These are phyloP conservation scores for Sanguinoderma infundibulare DNA, from an alignment of 1,284 basidiomycete genomes.

Conservation along the genomic window DNA sequence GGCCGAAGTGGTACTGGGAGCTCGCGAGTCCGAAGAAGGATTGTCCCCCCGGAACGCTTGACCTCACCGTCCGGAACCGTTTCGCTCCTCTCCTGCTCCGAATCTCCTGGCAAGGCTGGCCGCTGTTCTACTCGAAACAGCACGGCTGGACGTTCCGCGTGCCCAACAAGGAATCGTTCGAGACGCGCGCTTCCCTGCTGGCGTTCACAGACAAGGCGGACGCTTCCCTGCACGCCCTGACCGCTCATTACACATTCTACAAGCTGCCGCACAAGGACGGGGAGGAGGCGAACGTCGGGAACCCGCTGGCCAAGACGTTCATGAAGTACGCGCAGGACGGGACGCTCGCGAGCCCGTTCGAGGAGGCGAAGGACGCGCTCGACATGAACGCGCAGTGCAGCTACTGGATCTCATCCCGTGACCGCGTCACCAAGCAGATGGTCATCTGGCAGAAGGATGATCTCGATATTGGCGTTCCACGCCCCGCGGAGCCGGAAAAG, in stretches of 20 bases:
- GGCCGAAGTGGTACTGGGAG: conserved; percentile 99
- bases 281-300: conserved; percentile 93
- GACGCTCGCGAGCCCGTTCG: conserved; percentile 78
- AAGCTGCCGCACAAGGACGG: conserved; percentile 97
- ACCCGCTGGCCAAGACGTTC: conserved; percentile 89
- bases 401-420: conserved; percentile 96
- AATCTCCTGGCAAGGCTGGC: conserved; percentile 88
- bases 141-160: conserved; percentile 95
- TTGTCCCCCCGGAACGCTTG: conserved; percentile 69
- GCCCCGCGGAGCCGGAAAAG: conserved; percentile 38
- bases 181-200: conserved; percentile 49
- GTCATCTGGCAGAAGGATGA: conserved; percentile 82
- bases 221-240: conserved; percentile 51
- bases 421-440: conserved; percentile 93
- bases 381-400: conserved; percentile 95
- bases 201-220: conserved; percentile 69
- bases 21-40: conserved; percentile 74
- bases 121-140: conserved; percentile 85
- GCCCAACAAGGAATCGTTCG: conserved; percentile 40
- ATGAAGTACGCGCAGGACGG: conserved; percentile 89
- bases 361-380: conserved; percentile 83
- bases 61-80: conserved; percentile 86
- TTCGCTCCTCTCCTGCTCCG: conserved; percentile 87
- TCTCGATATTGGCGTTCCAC: conserved; percentile 36
- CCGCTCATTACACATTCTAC: conserved; percentile 68